Evolutionary conservation across 495 filamentous ascomycete species (phyloP).

Genomic region (Trichoderma erinaceum): DNA sequence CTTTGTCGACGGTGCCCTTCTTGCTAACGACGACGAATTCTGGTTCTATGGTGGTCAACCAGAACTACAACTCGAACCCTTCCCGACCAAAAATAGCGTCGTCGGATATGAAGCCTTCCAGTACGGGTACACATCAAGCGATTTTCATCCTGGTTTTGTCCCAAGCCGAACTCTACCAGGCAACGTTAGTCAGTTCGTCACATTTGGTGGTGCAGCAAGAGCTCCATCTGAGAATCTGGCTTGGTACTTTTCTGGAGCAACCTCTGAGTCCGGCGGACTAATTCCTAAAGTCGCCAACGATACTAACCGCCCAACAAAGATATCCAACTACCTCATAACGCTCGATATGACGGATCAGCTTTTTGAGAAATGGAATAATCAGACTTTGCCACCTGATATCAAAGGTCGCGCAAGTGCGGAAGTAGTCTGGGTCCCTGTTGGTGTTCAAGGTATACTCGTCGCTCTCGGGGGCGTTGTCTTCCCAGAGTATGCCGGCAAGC

Average conservation of each 20-base stretch:
- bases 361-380: constrained; percentile 49
- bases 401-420: constrained; percentile 55
- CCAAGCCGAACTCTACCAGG: constrained; percentile 29
- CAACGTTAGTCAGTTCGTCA: constrained; percentile 55
- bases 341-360: constrained; percentile 52
- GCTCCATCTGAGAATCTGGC: constrained; percentile 66
- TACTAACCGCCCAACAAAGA: neutral
- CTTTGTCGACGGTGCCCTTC: constrained; percentile 57
- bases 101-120: constrained; percentile 48
- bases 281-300: constrained; percentile 38
- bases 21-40: constrained; percentile 58
- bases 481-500: constrained; percentile 33
- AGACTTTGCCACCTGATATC: constrained; percentile 45
- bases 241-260: constrained; percentile 66
- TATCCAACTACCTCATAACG: constrained; percentile 50
- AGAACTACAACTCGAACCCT: constrained; percentile 17
- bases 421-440: constrained; percentile 64
- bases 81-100: constrained; percentile 34
- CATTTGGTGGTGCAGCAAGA: constrained; percentile 56
- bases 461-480: constrained; percentile 61
- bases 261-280: constrained; percentile 37
- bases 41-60: constrained; percentile 47
- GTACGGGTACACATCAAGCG: constrained; percentile 35
- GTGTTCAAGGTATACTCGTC: constrained; percentile 55
- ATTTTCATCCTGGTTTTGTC: constrained; percentile 38